Base-by-base conservation (phyloP, 2,329 filamentous ascomycete species). In the Fusarium transvaalense region DNA sequence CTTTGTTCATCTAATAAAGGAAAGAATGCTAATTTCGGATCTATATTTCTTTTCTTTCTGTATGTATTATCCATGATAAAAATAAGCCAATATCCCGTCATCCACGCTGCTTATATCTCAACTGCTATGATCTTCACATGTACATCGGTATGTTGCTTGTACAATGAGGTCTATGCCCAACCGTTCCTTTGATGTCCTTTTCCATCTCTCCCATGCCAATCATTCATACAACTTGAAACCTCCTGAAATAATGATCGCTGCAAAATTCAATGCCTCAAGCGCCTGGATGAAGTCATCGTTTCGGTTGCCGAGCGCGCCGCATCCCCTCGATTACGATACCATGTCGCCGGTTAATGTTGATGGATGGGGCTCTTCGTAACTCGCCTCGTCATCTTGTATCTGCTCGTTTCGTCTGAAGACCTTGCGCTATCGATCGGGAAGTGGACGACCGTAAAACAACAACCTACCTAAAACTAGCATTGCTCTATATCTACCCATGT, bases 11-110 rank as follows among this genome's bases (percentile, higher is more conserved):
- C 21, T 34, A 15, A 41, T 7, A 42, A 42, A 25, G 39, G 25
- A 41, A 61, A 17, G 23, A 46, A 41, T 61, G 55, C 29, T 59
- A 59, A 59, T 59, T 35, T 42, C 57, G 57, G 54, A 31, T 45
- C 12, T 38, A 17, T 42, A n/a, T 32, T 29, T 29, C 23, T 27
- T 56, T 59, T 46, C 14, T 23, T 60, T 29, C 29, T 9, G 29
- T 43, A 19, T 23, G 27, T 34, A 23, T 19, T 17, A 15, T 48
- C 17, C 27, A 19, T 31, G 19, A 39, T 34, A 45, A 21, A 45
- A 48, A 56, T 17, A 29, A 53, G 27, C 29, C 46, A 21, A 31
- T 25, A 15, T 39, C 14, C 19, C n/a, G 23, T 42, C 21, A 21
- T 37, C 55, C 23, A 23, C 38, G 31, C 10, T 58, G 35, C 21